phyloP scores from a whole-genome alignment of 1,284 basidiomycete genomes.

The Trametes hirsuta region DNA sequence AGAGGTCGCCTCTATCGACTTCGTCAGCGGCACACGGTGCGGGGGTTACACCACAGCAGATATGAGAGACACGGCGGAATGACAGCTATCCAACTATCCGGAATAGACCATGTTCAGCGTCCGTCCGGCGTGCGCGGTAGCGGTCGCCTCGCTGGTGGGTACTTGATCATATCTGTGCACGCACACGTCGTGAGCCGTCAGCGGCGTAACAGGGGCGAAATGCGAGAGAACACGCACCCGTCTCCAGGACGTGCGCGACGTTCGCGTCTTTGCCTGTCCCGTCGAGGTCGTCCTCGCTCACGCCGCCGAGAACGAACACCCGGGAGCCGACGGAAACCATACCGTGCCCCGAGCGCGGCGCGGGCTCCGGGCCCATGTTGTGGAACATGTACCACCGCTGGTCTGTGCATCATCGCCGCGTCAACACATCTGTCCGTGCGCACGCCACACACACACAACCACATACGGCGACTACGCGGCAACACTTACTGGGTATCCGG shows the following conservation, averaged over 20 bases:
- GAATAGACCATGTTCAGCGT: neutral
- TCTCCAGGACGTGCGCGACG: conserved; percentile 86
- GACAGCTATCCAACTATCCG: neutral
- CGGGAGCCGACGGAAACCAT: conserved; percentile 68
- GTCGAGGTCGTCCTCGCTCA: conserved; percentile 38
- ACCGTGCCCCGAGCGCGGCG: conserved; percentile 67
- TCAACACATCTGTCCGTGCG: conserved; percentile 1
- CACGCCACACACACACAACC: neutral
- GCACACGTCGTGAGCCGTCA: conserved; percentile 1
- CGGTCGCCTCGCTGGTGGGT: conserved; percentile 62
- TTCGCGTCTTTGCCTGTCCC: conserved; percentile 69
- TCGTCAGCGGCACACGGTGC: conserved; percentile 4
- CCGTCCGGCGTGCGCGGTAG: conserved; percentile 35
- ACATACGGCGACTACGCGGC: neutral
- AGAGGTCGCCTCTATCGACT: neutral
- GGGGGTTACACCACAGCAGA: neutral
- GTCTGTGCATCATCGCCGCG: conserved; percentile 39
- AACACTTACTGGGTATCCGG: conserved; percentile 83
- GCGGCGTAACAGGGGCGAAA: conserved; percentile 2
- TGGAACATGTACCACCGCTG: conserved; percentile 98
- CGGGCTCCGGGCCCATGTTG: conserved; percentile 80
- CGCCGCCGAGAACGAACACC: conserved; percentile 73
- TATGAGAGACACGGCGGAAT: neutral
- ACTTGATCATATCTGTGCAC: conserved; percentile 84
- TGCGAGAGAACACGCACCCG: conserved; percentile 48